A percentile compares a stretch with the other conserved stretches of the same genome.
Conservation (phyloP, 306 rosid genomes). For the barrel medic (Medicago truncatula) region DNA sequence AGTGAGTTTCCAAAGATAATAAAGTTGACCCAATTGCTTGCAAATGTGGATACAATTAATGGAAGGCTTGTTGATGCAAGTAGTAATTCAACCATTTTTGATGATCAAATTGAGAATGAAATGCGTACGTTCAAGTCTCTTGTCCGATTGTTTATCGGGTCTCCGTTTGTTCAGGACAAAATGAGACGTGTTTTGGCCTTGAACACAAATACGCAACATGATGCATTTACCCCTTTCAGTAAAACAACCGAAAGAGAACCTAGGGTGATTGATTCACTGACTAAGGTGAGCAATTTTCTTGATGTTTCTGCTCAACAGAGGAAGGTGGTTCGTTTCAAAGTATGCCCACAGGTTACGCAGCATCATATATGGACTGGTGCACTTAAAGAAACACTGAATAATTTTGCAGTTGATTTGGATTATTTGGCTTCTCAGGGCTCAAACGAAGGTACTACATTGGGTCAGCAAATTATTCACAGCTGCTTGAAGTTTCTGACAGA, state of each 20-base stretch:
- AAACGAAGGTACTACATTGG: conserved; percentile 54
- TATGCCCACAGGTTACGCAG: conserved; percentile 73
- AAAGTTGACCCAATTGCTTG: conserved; percentile 53
- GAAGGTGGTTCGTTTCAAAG: conserved; percentile 65
- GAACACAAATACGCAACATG: conserved; percentile 31
- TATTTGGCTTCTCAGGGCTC: conserved; percentile 44
- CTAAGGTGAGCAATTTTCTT: conserved; percentile 67
- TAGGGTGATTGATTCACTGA: conserved; percentile 64
- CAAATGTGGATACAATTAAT: conserved; percentile 61
- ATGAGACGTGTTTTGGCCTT: conserved; percentile 45
- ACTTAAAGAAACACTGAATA: conserved; percentile 62
- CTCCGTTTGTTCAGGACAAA: conserved; percentile 54
- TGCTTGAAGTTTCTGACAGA: conserved; percentile 69
- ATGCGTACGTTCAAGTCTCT: conserved; percentile 69
- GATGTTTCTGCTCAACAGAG: conserved; percentile 80
- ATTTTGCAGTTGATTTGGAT: conserved; percentile 67
- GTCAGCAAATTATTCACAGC: conserved; percentile 70
- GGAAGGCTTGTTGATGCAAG: conserved; percentile 67
- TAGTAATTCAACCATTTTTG: conserved; percentile 57
- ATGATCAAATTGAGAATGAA: conserved; percentile 52
- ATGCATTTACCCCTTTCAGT: conserved; percentile 56
- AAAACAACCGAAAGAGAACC: conserved; percentile 69
- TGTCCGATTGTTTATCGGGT: conserved; percentile 69
- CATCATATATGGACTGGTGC: conserved; percentile 73
- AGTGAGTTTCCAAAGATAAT: conserved; percentile 54